Evolutionary conservation across 176 grass and related monocot genomes (phyloP).

Genomic region (Aegilops tauschii): DNA sequence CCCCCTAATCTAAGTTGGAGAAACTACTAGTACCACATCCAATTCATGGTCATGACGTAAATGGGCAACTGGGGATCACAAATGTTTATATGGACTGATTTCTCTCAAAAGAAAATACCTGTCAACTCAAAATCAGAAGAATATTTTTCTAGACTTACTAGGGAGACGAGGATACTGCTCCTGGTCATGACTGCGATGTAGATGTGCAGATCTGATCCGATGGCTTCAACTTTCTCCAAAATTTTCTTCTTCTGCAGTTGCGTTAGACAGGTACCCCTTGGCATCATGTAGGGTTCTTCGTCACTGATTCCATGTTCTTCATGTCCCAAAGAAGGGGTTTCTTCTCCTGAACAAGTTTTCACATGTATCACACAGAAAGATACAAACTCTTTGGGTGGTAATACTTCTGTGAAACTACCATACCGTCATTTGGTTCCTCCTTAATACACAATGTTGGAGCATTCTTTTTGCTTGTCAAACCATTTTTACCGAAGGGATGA

Average conservation of each 20-base stretch:
- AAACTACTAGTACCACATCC: neutral
- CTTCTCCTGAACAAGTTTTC: conserved; percentile 16
- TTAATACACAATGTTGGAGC: neutral
- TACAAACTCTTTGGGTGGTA: neutral
- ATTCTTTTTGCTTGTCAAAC: neutral
- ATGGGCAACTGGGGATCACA: neutral
- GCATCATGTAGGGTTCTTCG: neutral
- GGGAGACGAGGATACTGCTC: neutral
- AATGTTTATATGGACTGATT: neutral
- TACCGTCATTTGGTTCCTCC: neutral
- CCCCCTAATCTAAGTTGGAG: neutral
- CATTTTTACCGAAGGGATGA: neutral
- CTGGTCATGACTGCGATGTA: neutral
- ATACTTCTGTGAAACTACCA: neutral
- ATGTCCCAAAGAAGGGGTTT: neutral
- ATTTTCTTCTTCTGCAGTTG: neutral
- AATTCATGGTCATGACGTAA: neutral
- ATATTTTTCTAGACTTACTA: neutral
- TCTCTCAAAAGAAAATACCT: neutral
- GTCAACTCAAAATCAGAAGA: neutral
- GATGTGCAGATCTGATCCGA: neutral
- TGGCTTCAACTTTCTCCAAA: neutral
- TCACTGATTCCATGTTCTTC: neutral
- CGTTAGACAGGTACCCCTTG: neutral
- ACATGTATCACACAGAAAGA: neutral